phyloP scores from a whole-genome alignment of 352 stramenopile genomes.

The Pythium utonaiense region DNA sequence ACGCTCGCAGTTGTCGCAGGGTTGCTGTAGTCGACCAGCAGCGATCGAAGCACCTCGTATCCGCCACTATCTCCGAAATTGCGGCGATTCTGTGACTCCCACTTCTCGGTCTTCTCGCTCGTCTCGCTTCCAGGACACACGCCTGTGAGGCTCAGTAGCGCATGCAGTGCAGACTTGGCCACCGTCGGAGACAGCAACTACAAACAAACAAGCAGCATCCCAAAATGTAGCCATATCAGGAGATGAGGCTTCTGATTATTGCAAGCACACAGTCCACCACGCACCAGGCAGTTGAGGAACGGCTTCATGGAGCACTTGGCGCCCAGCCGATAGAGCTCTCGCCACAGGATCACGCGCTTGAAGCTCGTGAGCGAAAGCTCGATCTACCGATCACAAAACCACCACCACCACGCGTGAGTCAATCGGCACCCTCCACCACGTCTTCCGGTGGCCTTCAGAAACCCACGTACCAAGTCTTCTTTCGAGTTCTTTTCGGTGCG shows the following conservation, averaged over 20 bases:
- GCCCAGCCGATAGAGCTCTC: conserved; percentile 76
- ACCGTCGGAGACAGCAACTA: conserved; percentile 53
- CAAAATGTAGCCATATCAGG: neutral
- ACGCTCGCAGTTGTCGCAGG: neutral
- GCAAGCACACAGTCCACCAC: conserved; percentile 4
- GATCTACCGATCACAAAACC: conserved; percentile 35
- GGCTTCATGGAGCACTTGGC: conserved; percentile 83
- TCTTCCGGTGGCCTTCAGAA: too few species aligned
- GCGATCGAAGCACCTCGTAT: conserved; percentile 60
- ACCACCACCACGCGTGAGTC: neutral
- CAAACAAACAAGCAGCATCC: neutral
- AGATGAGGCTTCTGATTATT: neutral
- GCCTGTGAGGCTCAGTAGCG: conserved; percentile 56
- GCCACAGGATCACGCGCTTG: conserved; percentile 71
- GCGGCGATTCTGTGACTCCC: conserved; percentile 66
- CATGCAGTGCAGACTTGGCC: conserved; percentile 55
- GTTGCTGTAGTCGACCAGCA: conserved; percentile 61
- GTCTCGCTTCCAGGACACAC: conserved; percentile 44
- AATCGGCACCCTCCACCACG: too few species aligned
- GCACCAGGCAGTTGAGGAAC: conserved; percentile 67
- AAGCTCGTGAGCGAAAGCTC: conserved; percentile 65
- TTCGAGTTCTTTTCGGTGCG: conserved; percentile 45
- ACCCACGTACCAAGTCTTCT: conserved; percentile 44
- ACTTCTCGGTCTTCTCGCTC: conserved; percentile 65
- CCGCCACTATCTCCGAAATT: conserved; percentile 74